phyloP scores from a whole-genome alignment of 768 basidiomycete genomes.

The Atractiella rhizophila region DNA sequence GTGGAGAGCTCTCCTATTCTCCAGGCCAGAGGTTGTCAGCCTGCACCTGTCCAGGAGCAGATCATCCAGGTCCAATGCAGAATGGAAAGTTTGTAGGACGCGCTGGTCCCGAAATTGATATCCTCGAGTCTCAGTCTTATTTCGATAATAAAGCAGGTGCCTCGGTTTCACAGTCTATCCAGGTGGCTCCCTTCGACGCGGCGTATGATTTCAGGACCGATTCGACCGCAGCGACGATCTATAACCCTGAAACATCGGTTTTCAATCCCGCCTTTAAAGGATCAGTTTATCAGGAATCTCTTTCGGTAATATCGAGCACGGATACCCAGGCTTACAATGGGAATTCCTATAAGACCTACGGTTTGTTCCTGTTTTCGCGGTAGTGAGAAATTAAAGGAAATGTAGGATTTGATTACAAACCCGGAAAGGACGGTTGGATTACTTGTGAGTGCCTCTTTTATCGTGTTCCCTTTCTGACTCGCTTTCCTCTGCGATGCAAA shows the following conservation, averaged over 20 bases:
- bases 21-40: conserved; percentile 66
- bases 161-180: conserved; percentile 53
- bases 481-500: too few relatives aligned
- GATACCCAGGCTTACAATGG: conserved; percentile 10
- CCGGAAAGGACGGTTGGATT: too few relatives aligned
- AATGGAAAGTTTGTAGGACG: conserved; percentile 36
- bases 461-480: too few relatives aligned
- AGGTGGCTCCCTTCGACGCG: conserved; percentile 29
- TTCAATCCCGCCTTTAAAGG: not conserved
- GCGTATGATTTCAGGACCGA: conserved; percentile 37
- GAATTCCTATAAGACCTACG: conserved; percentile 8
- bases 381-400: conserved; percentile 6
- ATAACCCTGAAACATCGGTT: conserved; percentile 21
- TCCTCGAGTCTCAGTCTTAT: conserved; percentile 71
- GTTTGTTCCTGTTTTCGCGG: conserved; percentile 8
- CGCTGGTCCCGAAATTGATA: conserved; percentile 74
- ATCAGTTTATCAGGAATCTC: conserved; percentile 10
- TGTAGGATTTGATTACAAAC: conserved; percentile 15
- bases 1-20: conserved; percentile 23
- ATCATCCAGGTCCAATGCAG: conserved; percentile 62
- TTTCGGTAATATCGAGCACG: conserved; percentile 10
- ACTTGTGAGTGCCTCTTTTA: too few relatives aligned
- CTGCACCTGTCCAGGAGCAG: conserved; percentile 61
- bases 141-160: conserved; percentile 31
- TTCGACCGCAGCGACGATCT: conserved; percentile 31